These are phyloP conservation scores for Aspergillus sp. DNA, from an alignment of 2,329 filamentous ascomycete species.

Conservation along the genomic window DNA sequence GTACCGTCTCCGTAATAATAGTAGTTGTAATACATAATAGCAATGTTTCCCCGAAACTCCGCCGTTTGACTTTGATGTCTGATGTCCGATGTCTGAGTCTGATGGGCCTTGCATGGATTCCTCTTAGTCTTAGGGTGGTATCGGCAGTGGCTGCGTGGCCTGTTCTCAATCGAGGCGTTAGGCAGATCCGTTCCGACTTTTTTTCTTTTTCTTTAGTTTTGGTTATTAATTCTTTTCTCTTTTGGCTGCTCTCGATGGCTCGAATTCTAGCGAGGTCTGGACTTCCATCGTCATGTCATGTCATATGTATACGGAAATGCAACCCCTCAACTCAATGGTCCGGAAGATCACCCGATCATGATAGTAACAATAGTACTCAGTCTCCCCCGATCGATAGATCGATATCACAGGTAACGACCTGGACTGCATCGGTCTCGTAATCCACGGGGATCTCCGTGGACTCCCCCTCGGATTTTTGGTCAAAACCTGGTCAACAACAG, in stretches of 20 bases:
- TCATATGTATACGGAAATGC: neutral
- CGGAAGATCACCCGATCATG: neutral
- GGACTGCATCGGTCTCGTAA: neutral
- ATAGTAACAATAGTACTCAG: too few species aligned
- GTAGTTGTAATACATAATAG: too few species aligned
- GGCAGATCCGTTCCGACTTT: neutral
- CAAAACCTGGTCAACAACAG: neutral
- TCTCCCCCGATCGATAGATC: too few species aligned
- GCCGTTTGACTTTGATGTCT: neutral
- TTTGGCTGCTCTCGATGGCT: neutral
- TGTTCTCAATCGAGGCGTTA: neutral
- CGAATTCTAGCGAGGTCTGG: neutral
- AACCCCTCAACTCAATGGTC: neutral
- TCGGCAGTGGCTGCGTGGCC: neutral
- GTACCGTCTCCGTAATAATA: too few species aligned
- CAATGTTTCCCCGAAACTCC: neutral
- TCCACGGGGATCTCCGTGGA: neutral
- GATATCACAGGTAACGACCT: too few species aligned
- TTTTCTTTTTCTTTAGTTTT: too few species aligned
- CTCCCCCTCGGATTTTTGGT: too few species aligned
- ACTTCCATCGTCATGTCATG: neutral
- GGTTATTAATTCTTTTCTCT: too few species aligned
- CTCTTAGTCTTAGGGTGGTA: neutral
- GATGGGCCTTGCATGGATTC: too few species aligned
- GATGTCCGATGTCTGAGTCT: too few species aligned